Percentiles rank a stretch among this genome's conserved stretches.
Conservation (phyloP, 2,329 filamentous ascomycete species). For the Aquanectria penicillioides region DNA sequence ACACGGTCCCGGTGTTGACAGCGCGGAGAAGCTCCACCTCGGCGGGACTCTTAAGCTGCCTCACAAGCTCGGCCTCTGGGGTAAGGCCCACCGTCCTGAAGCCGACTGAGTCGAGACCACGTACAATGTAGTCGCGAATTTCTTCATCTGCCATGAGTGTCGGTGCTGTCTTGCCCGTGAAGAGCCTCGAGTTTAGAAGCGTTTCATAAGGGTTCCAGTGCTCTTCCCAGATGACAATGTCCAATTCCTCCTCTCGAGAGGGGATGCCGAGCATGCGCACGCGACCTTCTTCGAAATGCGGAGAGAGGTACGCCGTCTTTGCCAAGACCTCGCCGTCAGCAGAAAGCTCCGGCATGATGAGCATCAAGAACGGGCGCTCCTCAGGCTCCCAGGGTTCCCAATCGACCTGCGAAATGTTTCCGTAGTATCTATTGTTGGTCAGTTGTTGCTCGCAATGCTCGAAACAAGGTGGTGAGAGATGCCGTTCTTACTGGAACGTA, state of each 20-base stretch:
- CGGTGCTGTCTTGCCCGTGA: constrained; percentile 38
- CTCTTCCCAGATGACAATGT: constrained; percentile 70
- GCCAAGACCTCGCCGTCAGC: constrained; percentile 55
- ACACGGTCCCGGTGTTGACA: constrained; percentile 72
- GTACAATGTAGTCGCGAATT: constrained; percentile 70
- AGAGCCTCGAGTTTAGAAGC: constrained; percentile 56
- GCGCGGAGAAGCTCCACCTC: constrained; percentile 68
- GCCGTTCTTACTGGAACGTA: constrained; percentile 61
- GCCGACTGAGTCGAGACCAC: constrained; percentile 62
- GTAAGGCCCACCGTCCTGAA: constrained; percentile 66
- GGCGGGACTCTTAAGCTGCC: constrained; percentile 65
- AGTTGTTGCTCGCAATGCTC: background rate
- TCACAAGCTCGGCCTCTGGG: constrained; percentile 65
- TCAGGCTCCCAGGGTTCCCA: constrained; percentile 75
- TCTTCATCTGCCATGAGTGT: constrained; percentile 73
- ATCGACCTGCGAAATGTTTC: constrained; percentile 67
- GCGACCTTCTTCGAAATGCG: constrained; percentile 69
- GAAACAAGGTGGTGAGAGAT: background rate
- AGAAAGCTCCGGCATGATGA: constrained; percentile 60
- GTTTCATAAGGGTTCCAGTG: constrained; percentile 72
- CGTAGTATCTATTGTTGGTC: constrained; percentile 58
- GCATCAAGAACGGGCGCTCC: constrained; percentile 71
- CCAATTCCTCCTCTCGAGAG: constrained; percentile 56
- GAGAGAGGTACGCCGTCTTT: constrained; percentile 67
- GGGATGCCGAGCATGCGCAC: constrained; percentile 69